Conservation (phyloP, 225 moss, liverwort and hornwort species). For the Pseudoscleropodium purum region DNA sequence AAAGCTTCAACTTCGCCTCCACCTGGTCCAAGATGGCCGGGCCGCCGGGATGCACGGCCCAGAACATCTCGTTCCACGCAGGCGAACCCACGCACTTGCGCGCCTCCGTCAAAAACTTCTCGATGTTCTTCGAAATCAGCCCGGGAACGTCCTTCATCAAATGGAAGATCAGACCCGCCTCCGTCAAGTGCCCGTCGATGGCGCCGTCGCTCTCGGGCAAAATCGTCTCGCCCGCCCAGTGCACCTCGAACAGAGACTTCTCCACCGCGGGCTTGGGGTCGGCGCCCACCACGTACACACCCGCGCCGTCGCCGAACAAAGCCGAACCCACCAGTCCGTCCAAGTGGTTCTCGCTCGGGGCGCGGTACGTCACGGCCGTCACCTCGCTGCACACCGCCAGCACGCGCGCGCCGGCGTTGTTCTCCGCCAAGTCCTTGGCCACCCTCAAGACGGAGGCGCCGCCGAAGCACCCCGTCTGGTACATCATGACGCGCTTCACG, state of each 20-base stretch:
- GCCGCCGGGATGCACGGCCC: neutral
- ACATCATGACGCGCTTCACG: slow-evolving; percentile 10
- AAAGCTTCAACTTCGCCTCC: slow-evolving; percentile 30
- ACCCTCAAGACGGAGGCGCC: neutral
- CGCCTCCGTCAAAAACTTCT: slow-evolving; percentile 23
- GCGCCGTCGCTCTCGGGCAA: slow-evolving; percentile 38
- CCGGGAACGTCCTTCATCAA: slow-evolving; percentile 36
- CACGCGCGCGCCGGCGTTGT: slow-evolving; percentile 4
- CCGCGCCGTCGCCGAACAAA: neutral
- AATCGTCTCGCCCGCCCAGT: slow-evolving; percentile 34
- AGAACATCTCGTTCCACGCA: neutral
- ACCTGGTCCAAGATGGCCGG: slow-evolving; percentile 11
- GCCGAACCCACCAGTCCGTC: neutral
- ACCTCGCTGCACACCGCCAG: slow-evolving; percentile 30
- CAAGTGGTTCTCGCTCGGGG: too few species aligned
- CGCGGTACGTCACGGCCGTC: slow-evolving; percentile 1
- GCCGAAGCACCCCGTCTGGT: neutral
- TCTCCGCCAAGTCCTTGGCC: slow-evolving; percentile 14
- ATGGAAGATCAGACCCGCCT: slow-evolving; percentile 37
- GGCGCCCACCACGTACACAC: slow-evolving; percentile 22
- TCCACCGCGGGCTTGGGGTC: slow-evolving; percentile 12
- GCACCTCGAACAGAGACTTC: slow-evolving; percentile 32
- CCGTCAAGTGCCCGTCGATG: slow-evolving; percentile 32
- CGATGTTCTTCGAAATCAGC: neutral
- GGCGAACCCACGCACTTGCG: neutral